phyloP scores from a whole-genome alignment of 768 basidiomycete genomes.

The Pisolithus marmoratus region DNA sequence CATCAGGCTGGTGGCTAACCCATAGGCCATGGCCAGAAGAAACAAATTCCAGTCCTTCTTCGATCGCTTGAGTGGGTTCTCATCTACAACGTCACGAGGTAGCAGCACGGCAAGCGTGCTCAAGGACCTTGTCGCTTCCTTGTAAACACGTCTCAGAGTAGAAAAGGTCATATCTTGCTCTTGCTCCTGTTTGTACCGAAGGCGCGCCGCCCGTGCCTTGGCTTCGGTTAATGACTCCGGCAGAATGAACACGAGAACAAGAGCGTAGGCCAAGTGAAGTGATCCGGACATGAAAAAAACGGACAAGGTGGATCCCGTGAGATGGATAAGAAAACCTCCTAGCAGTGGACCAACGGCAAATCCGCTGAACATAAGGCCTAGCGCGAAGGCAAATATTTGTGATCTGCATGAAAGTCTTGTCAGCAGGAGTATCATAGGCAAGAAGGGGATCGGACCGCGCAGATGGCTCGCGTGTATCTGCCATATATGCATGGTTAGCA shows the following conservation, averaged over 20 bases:
- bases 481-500: constrained; percentile 58
- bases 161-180: not conserved
- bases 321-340: constrained; percentile 58
- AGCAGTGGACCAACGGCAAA: constrained; percentile 73
- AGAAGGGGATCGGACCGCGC: constrained; percentile 37
- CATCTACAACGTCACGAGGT: constrained; percentile 32
- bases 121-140: constrained; percentile 57
- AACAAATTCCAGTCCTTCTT: constrained; percentile 63
- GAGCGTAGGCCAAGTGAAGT: constrained; percentile 44
- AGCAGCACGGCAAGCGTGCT: constrained; percentile 64
- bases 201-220: constrained; percentile 31
- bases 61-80: constrained; percentile 36
- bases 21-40: constrained; percentile 49
- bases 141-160: constrained; percentile 20
- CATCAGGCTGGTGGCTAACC: constrained; percentile 36
- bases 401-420: constrained; percentile 38
- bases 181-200: constrained; percentile 14
- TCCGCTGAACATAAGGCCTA: constrained; percentile 71
- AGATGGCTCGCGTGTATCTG: constrained; percentile 56
- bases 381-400: constrained; percentile 54
- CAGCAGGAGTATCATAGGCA: not conserved
- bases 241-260: constrained; percentile 51
- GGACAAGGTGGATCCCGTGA: constrained; percentile 48
- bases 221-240: constrained; percentile 70
- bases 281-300: constrained; percentile 65